A percentile compares a stretch with the other conserved stretches of the same genome.
Evolutionary conservation across 2,329 filamentous ascomycete genomes (phyloP).

Genomic region (Stagonosporopsis vannaccii): DNA sequence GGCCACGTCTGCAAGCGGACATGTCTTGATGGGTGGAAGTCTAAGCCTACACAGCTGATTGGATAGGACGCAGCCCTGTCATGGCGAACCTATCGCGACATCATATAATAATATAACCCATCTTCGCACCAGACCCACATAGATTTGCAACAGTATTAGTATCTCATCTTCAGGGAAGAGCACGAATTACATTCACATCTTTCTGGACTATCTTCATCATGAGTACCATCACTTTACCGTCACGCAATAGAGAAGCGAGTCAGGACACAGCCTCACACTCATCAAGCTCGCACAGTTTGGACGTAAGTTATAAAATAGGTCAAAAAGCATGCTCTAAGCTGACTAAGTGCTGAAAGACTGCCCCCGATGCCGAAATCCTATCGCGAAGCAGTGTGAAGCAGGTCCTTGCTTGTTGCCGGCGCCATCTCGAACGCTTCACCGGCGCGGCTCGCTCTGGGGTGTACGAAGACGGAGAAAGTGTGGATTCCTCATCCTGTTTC

Average conservation of each 20-base stretch:
- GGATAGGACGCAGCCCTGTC: constrained; percentile 9
- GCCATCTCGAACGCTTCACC: constrained; percentile 6
- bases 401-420: constrained; percentile 9
- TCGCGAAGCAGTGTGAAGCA: constrained; percentile 2
- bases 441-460: not conserved
- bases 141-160: not conserved
- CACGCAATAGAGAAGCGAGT: not conserved
- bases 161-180: not conserved
- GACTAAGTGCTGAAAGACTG: not conserved
- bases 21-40: constrained; percentile 3
- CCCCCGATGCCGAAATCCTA: not conserved
- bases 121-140: not conserved
- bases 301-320: not conserved
- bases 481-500: constrained; percentile 1
- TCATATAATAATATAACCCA: constrained; percentile 4
- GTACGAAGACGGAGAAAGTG: not conserved
- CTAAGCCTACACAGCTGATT: not conserved
- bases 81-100: not conserved
- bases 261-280: not conserved
- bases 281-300: not conserved
- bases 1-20: constrained; percentile 7
- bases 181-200: not conserved
- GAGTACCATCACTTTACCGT: not conserved
- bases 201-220: not conserved
- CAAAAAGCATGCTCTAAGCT: not conserved